phyloP scores from a whole-genome alignment of 805 yeast genomes.

The Saccharomycopsis schoenii region DNA sequence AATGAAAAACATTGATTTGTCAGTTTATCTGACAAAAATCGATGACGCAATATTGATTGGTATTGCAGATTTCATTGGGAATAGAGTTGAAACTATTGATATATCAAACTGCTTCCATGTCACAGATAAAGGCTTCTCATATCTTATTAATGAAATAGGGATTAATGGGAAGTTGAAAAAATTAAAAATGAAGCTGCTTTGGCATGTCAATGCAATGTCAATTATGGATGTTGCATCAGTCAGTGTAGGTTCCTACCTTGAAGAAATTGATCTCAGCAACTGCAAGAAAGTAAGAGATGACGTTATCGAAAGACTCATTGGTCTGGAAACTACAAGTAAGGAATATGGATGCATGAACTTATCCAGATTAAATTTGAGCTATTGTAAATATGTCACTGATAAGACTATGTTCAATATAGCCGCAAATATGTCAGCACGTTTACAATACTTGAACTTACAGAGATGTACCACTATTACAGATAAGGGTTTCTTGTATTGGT shows the following conservation, averaged over 20 bases:
- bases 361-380: constrained; percentile 47
- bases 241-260: constrained; percentile 48
- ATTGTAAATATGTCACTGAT: constrained; percentile 70
- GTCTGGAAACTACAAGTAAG: constrained; percentile 30
- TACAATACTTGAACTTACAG: constrained; percentile 51
- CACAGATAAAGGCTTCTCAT: constrained; percentile 66
- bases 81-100: constrained; percentile 51
- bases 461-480: constrained; percentile 75
- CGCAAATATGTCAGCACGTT: constrained; percentile 42
- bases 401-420: constrained; percentile 55
- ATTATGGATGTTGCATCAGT: constrained; percentile 68
- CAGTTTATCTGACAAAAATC: constrained; percentile 51
- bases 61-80: constrained; percentile 62
- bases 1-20: constrained; percentile 43
- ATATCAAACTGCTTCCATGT: constrained; percentile 69
- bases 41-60: constrained; percentile 46
- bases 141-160: constrained; percentile 62
- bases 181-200: constrained; percentile 55
- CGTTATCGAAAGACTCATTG: constrained; percentile 60
- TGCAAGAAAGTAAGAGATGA: constrained; percentile 67
- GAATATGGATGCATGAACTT: constrained; percentile 25
- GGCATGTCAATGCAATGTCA: constrained; percentile 77
- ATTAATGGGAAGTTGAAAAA: constrained; percentile 47
- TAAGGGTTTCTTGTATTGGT: constrained; percentile 60
- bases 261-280: constrained; percentile 56